A percentile compares a stretch with the other conserved stretches of the same genome.
Conservation (phyloP, 2,329 filamentous ascomycete genomes). For the Fusarium kyushuense region DNA sequence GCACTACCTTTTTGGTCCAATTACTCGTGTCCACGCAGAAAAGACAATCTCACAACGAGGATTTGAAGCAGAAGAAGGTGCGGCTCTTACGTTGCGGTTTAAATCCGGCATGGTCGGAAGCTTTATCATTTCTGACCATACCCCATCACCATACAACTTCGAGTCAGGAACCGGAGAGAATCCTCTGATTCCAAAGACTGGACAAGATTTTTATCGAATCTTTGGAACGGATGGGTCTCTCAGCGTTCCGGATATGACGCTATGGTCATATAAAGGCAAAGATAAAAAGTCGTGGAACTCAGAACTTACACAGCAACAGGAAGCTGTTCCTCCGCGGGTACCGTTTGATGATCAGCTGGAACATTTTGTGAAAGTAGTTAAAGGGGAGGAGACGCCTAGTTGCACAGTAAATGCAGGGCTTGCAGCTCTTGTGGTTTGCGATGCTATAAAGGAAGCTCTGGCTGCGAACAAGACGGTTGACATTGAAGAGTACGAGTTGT, state of each 20-base stretch:
- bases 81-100: conserved; percentile 65
- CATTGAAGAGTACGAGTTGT: conserved; percentile 18
- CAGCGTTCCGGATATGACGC: conserved; percentile 65
- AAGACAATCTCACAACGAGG: conserved; percentile 57
- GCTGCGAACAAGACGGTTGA: conserved; percentile 46
- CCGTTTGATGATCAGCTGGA: conserved; percentile 66
- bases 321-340: conserved; percentile 37
- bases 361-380: conserved; percentile 64
- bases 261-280: conserved; percentile 58
- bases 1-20: conserved; percentile 67
- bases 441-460: conserved; percentile 62
- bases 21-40: conserved; percentile 64
- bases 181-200: conserved; percentile 60
- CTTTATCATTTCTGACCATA: conserved; percentile 66
- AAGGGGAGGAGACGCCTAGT: conserved; percentile 55
- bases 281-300: conserved; percentile 58
- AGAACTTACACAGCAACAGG: conserved; percentile 50
- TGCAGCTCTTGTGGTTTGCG: conserved; percentile 64
- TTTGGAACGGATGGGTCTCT: conserved; percentile 64
- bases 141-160: conserved; percentile 65
- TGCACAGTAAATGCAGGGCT: conserved; percentile 64
- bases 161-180: conserved; percentile 71
- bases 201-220: conserved; percentile 64
- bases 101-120: conserved; percentile 66
- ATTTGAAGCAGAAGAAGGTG: conserved; percentile 67